Base-by-base conservation (phyloP, 139 green algal species). In the Chlorella sp. region DNA sequence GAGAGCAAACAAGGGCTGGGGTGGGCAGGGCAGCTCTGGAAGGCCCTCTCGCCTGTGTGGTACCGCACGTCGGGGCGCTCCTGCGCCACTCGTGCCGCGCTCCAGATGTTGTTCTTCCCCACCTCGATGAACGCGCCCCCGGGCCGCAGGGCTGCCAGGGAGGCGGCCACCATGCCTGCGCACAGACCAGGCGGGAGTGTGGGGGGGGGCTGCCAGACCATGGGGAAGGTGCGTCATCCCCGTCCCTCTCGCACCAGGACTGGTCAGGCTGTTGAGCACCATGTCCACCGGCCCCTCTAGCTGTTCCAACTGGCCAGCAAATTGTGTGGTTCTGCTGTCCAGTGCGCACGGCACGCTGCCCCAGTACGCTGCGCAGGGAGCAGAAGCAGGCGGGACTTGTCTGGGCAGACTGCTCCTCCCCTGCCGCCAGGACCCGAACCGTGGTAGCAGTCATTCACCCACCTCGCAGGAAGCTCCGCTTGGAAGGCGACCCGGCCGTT, bases 101-200 rank as follows among this genome's bases (percentile, higher is more conserved):
- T 86, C 87, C 88, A 96, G 55, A 97, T 92, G 82, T 94, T 90
- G 35, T 91, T 79, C 88, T 97, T 97, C 76, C 86, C 87, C 59
- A 97, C 93, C 81, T 97, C 93, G 43, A 93, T 82, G 61, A 94
- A 81, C 0, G 77, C 48, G 1, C 87, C 93, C 50, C 87, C 89
- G 11, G 29, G 41, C 42, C 50, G 66, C 41, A 96, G 66, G 12
- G 65, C 46, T 17, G 88, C 79, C 53, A 95, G 67, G 2, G 82
- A 90, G 36, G 84, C 90, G 14, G 83, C 82, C 50, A 97, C 87
- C 87, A 97, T 93, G 71, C 91, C 93, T n/a, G n/a, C n/a, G n/a
- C n/a, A n/a, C n/a, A n/a, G n/a, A n/a, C n/a, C n/a, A n/a, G n/a
- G n/a, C n/a, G n/a, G n/a, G n/a, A n/a, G n/a, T n/a, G n/a, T n/a